Evolutionary conservation across 1,284 basidiomycete species (phyloP).

Genomic region (Coriolopsis trogii): DNA sequence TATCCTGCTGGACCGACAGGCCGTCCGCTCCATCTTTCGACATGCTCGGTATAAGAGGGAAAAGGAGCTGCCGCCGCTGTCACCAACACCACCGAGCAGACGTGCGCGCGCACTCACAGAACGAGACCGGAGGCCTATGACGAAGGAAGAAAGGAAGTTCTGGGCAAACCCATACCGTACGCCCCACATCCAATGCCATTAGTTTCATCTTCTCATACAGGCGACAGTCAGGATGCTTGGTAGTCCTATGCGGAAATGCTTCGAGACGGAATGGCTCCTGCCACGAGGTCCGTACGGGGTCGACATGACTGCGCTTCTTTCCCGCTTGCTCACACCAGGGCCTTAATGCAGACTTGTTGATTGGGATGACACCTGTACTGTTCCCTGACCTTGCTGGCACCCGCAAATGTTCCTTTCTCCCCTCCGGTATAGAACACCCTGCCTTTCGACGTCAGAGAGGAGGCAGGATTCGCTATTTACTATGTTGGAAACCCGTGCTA

Average conservation of each 20-base stretch:
- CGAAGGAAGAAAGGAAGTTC: conserved; percentile 60
- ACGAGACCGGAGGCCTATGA: conserved; percentile 59
- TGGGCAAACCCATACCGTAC: conserved; percentile 76
- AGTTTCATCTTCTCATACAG: not conserved
- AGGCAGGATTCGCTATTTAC: conserved; percentile 51
- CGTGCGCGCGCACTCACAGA: conserved; percentile 18
- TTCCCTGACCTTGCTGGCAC: conserved; percentile 38
- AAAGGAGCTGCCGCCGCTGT: conserved; percentile 17
- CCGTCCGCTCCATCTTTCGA: conserved; percentile 21
- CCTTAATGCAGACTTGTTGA: conserved; percentile 56
- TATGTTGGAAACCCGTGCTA: conserved; percentile 59
- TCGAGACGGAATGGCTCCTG: conserved; percentile 50
- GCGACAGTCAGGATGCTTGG: conserved; percentile 69
- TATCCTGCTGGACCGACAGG: conserved; percentile 25
- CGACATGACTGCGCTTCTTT: not conserved
- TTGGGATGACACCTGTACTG: conserved; percentile 58
- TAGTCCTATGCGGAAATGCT: conserved; percentile 60
- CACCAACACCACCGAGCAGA: no score
- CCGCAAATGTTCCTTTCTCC: conserved; percentile 42
- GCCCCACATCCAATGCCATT: conserved; percentile 26
- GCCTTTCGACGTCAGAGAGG: conserved; percentile 52
- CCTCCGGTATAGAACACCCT: conserved; percentile 71
- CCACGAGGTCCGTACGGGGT: conserved; percentile 52
- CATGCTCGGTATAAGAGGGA: conserved; percentile 19
- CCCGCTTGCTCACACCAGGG: conserved; percentile 7